Evolutionary conservation across 2,329 filamentous ascomycete species (phyloP), one percentile per base, ranked within the genome.

Genomic region (Aphanoascus verrucosus): DNA sequence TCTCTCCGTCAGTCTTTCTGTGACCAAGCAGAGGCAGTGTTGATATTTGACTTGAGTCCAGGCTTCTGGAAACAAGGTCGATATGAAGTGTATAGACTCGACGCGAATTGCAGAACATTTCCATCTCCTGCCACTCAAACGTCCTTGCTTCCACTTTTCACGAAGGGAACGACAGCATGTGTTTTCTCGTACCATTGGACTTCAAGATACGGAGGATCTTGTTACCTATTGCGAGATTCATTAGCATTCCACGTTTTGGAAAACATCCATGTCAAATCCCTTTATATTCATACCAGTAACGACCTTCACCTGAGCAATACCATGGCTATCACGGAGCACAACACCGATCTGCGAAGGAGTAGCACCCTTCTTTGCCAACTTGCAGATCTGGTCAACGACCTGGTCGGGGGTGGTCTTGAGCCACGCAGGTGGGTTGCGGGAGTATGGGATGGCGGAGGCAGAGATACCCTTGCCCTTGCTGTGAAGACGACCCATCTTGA

Each of bases 151-250:
- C 40, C 46, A 41, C 48, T n/a, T 15, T 45, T 55, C 49, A 55
- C 14, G 49, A 28, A 28, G 17, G 15, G 8, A 37, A 35, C 14
- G 42, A 6, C 9, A 19, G 14, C 19, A 35, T 32, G n/a, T 20
- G 31, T 64, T 60, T 55, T 62, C 60, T 71, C 79, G 76, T 97
- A 97, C 93, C 93, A 76, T 81, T 87, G 67, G 86, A 86, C 85
- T 96, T 97, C 67, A 98, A 83, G 79, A 98, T 97, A 76, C 93
- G 86, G 71, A 98, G 88, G 74, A 98, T 96, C 83, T 95, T 94
- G 88, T 98, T 98, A 79, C 93, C 91, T 90, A 65, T 63, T 58
- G 28, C 44, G 15, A 65, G 60, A 61, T 72, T 62, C 62, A 59
- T 58, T 45, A 56, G 51, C 38, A 17, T 12, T 32, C 6, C 14